A percentile compares a stretch with the other conserved stretches of the same genome.
These are phyloP conservation scores for Alternaria consortialis DNA, from an alignment of 2,329 filamentous ascomycete genomes.

Conservation along the genomic window DNA sequence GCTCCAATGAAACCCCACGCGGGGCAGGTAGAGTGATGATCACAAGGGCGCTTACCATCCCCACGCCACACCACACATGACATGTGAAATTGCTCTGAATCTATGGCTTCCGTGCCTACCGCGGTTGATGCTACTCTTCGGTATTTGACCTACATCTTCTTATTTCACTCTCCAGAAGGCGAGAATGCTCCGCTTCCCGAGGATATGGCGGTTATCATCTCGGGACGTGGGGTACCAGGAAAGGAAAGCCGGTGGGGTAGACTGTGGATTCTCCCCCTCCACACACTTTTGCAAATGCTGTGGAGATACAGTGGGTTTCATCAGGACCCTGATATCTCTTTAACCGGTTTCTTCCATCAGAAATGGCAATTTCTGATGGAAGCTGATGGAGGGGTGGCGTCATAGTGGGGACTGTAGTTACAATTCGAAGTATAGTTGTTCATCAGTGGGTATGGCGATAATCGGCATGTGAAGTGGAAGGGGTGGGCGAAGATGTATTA, in stretches of 20 bases:
- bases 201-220: background rate
- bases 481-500: background rate
- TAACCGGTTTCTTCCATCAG: background rate
- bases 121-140: background rate
- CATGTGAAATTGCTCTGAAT: background rate
- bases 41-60: background rate
- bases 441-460: background rate
- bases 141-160: background rate
- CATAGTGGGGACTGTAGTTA: background rate
- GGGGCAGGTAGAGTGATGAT: background rate
- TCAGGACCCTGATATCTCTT: background rate
- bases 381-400: background rate
- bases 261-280: background rate
- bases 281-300: background rate
- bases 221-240: background rate
- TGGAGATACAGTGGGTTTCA: background rate
- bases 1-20: background rate
- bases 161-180: background rate
- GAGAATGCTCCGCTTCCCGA: background rate
- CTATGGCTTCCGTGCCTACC: background rate
- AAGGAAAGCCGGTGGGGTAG: background rate
- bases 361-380: background rate
- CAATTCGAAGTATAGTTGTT: background rate
- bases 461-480: background rate
- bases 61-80: background rate